phyloP scores from a whole-genome alignment of 306 rosid species.

The Amphicarpaea edgeworthii region DNA sequence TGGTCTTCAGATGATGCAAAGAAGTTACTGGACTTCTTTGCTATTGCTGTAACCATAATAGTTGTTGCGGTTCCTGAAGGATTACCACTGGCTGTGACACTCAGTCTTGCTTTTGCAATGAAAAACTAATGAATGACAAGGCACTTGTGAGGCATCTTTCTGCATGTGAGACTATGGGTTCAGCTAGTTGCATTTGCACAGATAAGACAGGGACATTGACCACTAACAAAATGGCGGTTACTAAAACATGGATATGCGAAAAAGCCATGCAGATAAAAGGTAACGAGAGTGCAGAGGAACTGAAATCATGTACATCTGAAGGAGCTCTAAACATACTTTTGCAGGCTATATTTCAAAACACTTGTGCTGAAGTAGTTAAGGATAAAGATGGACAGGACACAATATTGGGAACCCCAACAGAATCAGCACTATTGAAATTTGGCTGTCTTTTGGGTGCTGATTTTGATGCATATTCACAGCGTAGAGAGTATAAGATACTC shows the following conservation, averaged over 20 bases:
- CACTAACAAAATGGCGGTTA: constrained; percentile 89
- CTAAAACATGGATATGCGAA: constrained; percentile 72
- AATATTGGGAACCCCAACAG: constrained; percentile 90
- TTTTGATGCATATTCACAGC: constrained; percentile 59
- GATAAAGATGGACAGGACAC: constrained; percentile 68
- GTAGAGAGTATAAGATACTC: constrained; percentile 61
- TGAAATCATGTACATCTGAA: constrained; percentile 65
- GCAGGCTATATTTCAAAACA: constrained; percentile 85
- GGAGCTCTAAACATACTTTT: constrained; percentile 59
- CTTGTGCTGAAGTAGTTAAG: constrained; percentile 78
- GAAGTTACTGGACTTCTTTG: constrained; percentile 77
- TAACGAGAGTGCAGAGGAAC: constrained; percentile 52
- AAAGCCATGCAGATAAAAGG: constrained; percentile 57
- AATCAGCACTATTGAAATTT: constrained; percentile 80
- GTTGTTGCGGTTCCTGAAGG: constrained; percentile 99
- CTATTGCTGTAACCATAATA: constrained; percentile 89
- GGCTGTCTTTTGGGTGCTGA: constrained; percentile 84
- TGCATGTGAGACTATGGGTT: constrained; percentile 99
- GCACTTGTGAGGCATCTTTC: constrained; percentile 98
- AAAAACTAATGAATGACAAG: constrained; percentile 80
- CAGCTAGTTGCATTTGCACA: constrained; percentile 93
- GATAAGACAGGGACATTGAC: constrained; percentile 97
- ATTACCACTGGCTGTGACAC: constrained; percentile 93
- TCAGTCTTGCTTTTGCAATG: constrained; percentile 99
- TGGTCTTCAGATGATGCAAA: constrained; percentile 88